Evolutionary conservation across 805 yeast genomes (phyloP), one percentile per base, ranked within the genome.

Genomic region (Wickerhamomyces chaumierensis): DNA sequence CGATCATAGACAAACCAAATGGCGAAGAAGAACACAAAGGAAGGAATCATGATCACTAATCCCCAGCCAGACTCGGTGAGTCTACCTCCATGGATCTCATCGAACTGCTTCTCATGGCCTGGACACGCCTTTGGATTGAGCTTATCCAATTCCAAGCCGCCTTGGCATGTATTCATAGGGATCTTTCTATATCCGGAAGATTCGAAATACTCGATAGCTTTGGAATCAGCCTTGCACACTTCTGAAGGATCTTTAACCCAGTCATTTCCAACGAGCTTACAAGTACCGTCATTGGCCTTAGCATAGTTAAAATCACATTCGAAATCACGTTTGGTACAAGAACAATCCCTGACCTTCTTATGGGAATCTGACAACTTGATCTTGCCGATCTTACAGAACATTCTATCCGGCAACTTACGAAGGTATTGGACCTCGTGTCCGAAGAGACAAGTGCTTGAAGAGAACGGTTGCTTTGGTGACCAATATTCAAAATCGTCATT

Each of bases 131-230:
- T 70, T 12, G 82, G 68, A 9, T 62, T 65, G 58, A 77, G 71
- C 18, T 69, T 66, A 53, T 84, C 96, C 39, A 84, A 69, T 41
- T 69, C 67, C 41, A 75, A 59, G 2, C 97, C 97, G 13, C 87
- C 94, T 35, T 65, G 68, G 63, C 99, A 92, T 0, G 96, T 84
- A 11, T 92, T 81, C 44, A 83, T 56, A 2, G 95, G 90, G 20
- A 88, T 72, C 50, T 78, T 78, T 56, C 98, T 74, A 57, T 92
- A 92, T 0, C 98, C 98, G 0, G 97, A 86, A 11, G 95, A 86
- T 49, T 79, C 82, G 63, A 75, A 84, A 57, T 75, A 88, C 53
- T 83, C 86, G 44, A 78, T 59, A 0, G 70, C 69, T 36, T 69
- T 68, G 5, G 72, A 63, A 39, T 70, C 67, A 33, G 39, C 27